phyloP scores from a whole-genome alignment of 371 early-diverging fungal genomes.

The Mycotypha africana region DNA sequence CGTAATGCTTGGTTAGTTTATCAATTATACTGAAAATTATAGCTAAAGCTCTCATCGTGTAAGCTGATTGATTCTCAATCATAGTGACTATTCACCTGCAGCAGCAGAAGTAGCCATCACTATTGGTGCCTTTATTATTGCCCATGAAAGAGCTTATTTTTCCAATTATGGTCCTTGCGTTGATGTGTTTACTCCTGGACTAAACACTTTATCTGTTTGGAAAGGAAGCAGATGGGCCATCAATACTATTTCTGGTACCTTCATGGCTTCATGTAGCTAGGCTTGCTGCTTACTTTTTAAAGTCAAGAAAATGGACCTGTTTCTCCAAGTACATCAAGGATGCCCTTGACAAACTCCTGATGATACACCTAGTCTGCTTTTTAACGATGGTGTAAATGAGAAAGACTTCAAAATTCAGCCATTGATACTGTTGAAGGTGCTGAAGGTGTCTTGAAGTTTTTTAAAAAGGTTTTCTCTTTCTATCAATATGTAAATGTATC shows the following conservation, averaged over 20 bases:
- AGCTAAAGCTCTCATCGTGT: too few species aligned
- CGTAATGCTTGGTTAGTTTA: conserved; percentile 92
- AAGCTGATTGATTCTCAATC: too few species aligned
- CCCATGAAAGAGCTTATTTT: conserved; percentile 88
- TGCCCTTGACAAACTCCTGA: conserved; percentile 22
- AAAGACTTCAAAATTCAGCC: conserved; percentile 7
- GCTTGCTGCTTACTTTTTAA: conserved; percentile 86
- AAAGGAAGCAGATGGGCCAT: conserved; percentile 67
- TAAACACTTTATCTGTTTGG: conserved; percentile 89
- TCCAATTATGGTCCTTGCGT: conserved; percentile 92
- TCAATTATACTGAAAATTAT: too few species aligned
- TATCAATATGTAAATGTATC: too few species aligned
- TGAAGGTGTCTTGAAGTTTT: conserved; percentile 10
- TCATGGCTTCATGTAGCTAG: conserved; percentile 99
- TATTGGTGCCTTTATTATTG: conserved; percentile 88
- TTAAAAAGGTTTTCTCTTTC: too few species aligned
- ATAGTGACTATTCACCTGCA: conserved; percentile 95
- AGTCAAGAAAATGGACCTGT: conserved; percentile 50
- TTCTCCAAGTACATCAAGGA: conserved; percentile 70
- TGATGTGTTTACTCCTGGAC: conserved; percentile 90
- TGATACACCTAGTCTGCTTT: conserved; percentile 35
- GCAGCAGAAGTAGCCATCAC: conserved; percentile 91
- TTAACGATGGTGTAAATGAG: conserved; percentile 24
- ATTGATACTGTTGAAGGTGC: conserved; percentile 5
- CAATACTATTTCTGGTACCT: conserved; percentile 97